Evolutionary conservation across 495 filamentous ascomycete genomes (phyloP).

Genomic region (Xeromyces bisporus): DNA sequence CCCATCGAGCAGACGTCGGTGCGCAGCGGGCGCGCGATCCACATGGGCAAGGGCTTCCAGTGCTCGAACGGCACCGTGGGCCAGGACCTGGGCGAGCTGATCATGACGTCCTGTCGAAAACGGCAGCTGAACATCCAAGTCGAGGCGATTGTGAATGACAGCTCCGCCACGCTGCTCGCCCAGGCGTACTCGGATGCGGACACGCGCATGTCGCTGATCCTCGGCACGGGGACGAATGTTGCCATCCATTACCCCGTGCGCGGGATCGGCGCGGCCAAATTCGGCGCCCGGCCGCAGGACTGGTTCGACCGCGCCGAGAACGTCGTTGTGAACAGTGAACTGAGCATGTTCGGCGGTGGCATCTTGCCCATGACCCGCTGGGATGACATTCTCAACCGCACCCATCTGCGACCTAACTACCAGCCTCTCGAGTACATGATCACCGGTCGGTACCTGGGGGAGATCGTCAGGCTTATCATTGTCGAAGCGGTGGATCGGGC

Average conservation of each 20-base stretch:
- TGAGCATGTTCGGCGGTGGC: slow-evolving; percentile 66
- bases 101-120: slow-evolving; percentile 38
- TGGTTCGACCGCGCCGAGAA: slow-evolving; percentile 35
- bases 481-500: slow-evolving; percentile 43
- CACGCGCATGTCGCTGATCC: slow-evolving; percentile 59
- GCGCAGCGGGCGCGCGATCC: slow-evolving; percentile 36
- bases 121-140: slow-evolving; percentile 33
- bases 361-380: slow-evolving; percentile 54
- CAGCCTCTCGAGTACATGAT: slow-evolving; percentile 89
- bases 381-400: slow-evolving; percentile 53
- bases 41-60: slow-evolving; percentile 53
- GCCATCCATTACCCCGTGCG: slow-evolving; percentile 52
- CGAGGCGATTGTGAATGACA: slow-evolving; percentile 70
- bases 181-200: slow-evolving; percentile 50
- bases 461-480: slow-evolving; percentile 62
- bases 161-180: slow-evolving; percentile 65
- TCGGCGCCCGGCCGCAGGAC: slow-evolving; percentile 21
- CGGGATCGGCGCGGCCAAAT: slow-evolving; percentile 48
- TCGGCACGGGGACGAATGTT: slow-evolving; percentile 76
- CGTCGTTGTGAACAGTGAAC: slow-evolving; percentile 76
- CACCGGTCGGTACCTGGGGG: slow-evolving; percentile 68
- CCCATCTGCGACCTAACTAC: slow-evolving; percentile 60
- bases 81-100: slow-evolving; percentile 40
- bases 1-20: slow-evolving; percentile 48
- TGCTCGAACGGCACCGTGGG: slow-evolving; percentile 40